These are phyloP conservation scores for Talaromyces rugulosus DNA, from an alignment of 2,329 filamentous ascomycete species.

Conservation along the genomic window DNA sequence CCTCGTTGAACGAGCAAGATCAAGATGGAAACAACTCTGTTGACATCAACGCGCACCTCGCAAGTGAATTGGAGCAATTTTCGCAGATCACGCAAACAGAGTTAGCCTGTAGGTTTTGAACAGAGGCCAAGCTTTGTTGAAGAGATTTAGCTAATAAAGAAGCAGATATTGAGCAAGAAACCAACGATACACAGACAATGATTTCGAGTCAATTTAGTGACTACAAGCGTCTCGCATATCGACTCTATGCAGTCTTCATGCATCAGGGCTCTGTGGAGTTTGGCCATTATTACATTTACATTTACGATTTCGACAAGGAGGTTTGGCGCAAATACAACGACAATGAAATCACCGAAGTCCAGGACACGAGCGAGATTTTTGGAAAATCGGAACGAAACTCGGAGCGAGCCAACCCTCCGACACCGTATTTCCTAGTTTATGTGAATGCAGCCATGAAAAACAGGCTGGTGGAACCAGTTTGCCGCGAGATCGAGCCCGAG, in stretches of 20 bases:
- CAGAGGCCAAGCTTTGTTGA: background rate
- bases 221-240: slow-evolving; percentile 66
- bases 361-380: slow-evolving; percentile 65
- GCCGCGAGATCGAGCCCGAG: slow-evolving; percentile 35
- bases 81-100: slow-evolving; percentile 44
- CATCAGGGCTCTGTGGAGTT: slow-evolving; percentile 66
- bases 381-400: slow-evolving; percentile 56
- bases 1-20: slow-evolving; percentile 27
- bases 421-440: slow-evolving; percentile 80
- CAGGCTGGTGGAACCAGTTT: slow-evolving; percentile 55
- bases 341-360: slow-evolving; percentile 66
- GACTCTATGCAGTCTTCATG: slow-evolving; percentile 87
- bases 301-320: slow-evolving; percentile 76
- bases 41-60: slow-evolving; percentile 39
- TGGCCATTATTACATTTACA: slow-evolving; percentile 97
- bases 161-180: slow-evolving; percentile 40
- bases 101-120: slow-evolving; percentile 36
- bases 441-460: slow-evolving; percentile 65
- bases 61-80: slow-evolving; percentile 42
- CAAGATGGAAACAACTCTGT: slow-evolving; percentile 36
- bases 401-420: slow-evolving; percentile 59
- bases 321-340: slow-evolving; percentile 97
- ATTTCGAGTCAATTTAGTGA: slow-evolving; percentile 59
- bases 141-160: background rate
- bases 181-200: slow-evolving; percentile 45